Percentiles rank a stretch among this genome's conserved stretches.
phyloP scores from a whole-genome alignment of 2,329 filamentous ascomycete genomes.

The Arthrinium phaeospermum region DNA sequence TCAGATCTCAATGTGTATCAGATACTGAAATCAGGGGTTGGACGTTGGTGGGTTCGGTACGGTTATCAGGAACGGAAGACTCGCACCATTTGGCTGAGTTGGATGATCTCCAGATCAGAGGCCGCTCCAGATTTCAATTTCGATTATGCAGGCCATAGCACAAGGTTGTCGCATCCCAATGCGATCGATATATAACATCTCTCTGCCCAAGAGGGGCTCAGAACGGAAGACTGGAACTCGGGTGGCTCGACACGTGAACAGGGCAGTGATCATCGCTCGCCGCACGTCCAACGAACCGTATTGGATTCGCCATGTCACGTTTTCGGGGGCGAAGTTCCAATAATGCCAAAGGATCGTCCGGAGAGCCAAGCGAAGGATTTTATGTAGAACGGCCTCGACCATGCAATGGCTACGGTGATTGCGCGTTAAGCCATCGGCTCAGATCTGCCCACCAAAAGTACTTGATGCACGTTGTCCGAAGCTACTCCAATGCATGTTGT shows the following conservation, averaged over 20 bases:
- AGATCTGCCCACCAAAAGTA: neutral
- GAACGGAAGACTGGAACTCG: neutral
- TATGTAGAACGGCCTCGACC: neutral
- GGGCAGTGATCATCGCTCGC: neutral
- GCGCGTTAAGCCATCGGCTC: neutral
- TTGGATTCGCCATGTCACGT: neutral
- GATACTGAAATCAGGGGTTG: neutral
- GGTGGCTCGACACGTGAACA: neutral
- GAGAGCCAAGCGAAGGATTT: neutral
- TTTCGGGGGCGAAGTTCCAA: neutral
- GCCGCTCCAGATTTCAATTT: neutral
- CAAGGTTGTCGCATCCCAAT: neutral
- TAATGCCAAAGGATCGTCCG: neutral
- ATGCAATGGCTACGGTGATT: neutral
- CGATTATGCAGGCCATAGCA: neutral
- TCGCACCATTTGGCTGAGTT: neutral
- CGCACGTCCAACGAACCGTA: neutral
- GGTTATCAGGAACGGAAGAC: neutral
- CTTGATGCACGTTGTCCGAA: neutral
- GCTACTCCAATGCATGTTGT: neutral
- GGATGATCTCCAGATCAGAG: neutral
- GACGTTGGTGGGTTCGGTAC: neutral
- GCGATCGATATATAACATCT: neutral
- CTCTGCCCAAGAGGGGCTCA: neutral
- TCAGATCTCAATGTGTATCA: conserved; percentile 1